These are phyloP conservation scores for Ganoderma meredithae DNA, from an alignment of 1,284 basidiomycete genomes.

Conservation along the genomic window DNA sequence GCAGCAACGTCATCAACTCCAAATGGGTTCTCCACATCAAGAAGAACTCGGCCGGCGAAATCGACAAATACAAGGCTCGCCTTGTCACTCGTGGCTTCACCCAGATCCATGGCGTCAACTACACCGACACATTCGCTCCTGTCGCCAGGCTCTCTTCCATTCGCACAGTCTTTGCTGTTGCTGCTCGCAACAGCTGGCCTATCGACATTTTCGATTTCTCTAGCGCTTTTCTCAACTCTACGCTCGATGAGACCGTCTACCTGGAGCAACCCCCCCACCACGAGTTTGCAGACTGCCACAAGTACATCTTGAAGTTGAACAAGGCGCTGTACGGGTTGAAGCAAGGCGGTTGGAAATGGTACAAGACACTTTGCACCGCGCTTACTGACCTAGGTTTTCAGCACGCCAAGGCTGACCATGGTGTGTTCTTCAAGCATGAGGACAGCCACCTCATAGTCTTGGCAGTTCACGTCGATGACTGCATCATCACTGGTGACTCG, in stretches of 20 bases:
- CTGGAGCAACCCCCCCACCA: no score
- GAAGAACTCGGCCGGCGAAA: constrained; percentile 5
- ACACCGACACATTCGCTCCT: constrained; percentile 41
- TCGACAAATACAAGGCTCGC: constrained; percentile 41
- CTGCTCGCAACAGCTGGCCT: constrained; percentile 42
- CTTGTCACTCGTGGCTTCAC: constrained; percentile 41
- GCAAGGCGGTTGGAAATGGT: no score
- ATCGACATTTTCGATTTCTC: constrained; percentile 52
- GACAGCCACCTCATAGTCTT: constrained; percentile 22
- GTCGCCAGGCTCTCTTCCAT: constrained; percentile 27
- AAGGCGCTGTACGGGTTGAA: no score
- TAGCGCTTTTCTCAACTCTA: constrained; percentile 48
- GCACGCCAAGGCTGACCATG: constrained; percentile 28
- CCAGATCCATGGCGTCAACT: constrained; percentile 49
- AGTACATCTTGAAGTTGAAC: no score
- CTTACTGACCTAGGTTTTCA: constrained; percentile 31
- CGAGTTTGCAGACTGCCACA: no score
- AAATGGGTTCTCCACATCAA: constrained; percentile 25
- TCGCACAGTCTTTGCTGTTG: constrained; percentile 41
- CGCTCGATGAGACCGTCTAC: constrained; percentile 37
- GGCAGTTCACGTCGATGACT: constrained; percentile 36
- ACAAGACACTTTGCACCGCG: no score
- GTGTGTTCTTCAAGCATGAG: constrained; percentile 30
- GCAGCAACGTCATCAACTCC: constrained; percentile 35
- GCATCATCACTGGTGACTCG: constrained; percentile 33